phyloP scores from a whole-genome alignment of 495 filamentous ascomycete genomes.

The Lentithecium fluviatile region DNA sequence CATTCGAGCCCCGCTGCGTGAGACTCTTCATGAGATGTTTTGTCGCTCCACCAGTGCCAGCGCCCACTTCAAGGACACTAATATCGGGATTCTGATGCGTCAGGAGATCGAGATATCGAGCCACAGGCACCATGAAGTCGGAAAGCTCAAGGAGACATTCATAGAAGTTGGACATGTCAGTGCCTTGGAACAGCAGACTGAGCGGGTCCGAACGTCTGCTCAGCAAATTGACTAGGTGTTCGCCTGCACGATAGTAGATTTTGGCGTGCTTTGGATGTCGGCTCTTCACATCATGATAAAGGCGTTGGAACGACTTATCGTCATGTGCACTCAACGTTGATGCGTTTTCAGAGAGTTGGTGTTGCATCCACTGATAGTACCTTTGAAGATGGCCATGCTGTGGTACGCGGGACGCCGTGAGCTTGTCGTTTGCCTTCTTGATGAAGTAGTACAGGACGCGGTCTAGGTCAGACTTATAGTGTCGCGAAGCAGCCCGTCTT shows the following conservation, averaged over 20 bases:
- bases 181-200: constrained; percentile 3
- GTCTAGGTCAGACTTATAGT: neutral
- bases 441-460: neutral
- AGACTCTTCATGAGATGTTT: neutral
- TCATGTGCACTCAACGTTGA: neutral
- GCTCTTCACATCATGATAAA: neutral
- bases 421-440: neutral
- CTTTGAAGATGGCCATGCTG: neutral
- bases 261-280: constrained; percentile 1
- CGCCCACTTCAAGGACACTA: constrained; percentile 16
- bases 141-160: neutral
- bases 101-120: neutral
- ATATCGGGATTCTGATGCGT: constrained; percentile 5
- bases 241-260: neutral
- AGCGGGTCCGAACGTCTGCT: neutral
- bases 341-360: neutral
- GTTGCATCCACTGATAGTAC: neutral
- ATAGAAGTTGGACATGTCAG: constrained; percentile 3
- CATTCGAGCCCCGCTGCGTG: neutral
- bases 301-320: neutral
- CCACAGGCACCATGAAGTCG: neutral
- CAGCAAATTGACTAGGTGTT: neutral
- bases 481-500: neutral
- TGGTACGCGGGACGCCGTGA: neutral
- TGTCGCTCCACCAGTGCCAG: constrained; percentile 13